phyloP scores from a whole-genome alignment of 192 early-diverging fungal genomes.

The Linnemannia schmuckeri region DNA sequence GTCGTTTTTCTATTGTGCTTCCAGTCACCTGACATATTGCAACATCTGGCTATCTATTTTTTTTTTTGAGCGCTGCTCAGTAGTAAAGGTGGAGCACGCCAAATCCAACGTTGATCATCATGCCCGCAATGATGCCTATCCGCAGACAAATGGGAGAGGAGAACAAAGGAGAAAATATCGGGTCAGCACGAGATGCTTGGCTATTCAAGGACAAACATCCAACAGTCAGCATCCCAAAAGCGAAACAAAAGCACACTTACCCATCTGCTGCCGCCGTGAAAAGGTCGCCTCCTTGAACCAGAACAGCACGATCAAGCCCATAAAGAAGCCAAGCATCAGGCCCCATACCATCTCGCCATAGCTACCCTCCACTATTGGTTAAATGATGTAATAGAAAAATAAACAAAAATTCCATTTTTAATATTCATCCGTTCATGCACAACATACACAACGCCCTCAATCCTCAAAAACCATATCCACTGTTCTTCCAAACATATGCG shows the following conservation, averaged over 20 bases:
- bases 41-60: background rate
- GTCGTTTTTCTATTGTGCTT: background rate
- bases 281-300: slow-evolving; percentile 70
- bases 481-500: background rate
- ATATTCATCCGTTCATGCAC: background rate
- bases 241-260: slow-evolving; percentile 37
- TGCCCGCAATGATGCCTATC: slow-evolving; percentile 63
- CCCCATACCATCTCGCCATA: slow-evolving; percentile 71
- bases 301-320: slow-evolving; percentile 66
- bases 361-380: slow-evolving; percentile 56
- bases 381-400: slow-evolving; percentile 17
- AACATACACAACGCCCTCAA: background rate
- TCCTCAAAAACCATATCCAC: background rate
- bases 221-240: background rate
- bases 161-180: background rate
- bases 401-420: background rate
- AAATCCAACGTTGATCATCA: slow-evolving; percentile 67
- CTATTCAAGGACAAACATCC: background rate
- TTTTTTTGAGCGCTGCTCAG: slow-evolving; percentile 16
- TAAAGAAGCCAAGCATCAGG: slow-evolving; percentile 68
- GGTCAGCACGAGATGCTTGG: background rate
- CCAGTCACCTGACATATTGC: slow-evolving; percentile 6
- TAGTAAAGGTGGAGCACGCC: slow-evolving; percentile 65
- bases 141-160: background rate
- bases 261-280: slow-evolving; percentile 64